Conservation (phyloP, 768 basidiomycete species). For the Melanogaster broomeanus region DNA sequence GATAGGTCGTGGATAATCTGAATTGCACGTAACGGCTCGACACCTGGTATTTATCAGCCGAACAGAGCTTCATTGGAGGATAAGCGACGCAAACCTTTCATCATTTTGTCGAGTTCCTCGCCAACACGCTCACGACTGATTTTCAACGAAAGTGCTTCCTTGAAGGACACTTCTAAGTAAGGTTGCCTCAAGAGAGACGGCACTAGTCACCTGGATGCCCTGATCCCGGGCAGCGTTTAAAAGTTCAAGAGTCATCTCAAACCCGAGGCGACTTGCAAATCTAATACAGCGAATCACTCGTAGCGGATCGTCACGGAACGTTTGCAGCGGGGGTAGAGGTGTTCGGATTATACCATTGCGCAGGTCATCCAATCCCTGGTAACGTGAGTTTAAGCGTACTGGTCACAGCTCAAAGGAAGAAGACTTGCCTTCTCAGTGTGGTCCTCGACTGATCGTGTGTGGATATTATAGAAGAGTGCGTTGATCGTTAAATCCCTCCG, state of each 20-base stretch:
- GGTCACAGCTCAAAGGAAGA: neutral
- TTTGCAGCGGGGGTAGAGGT: conserved; percentile 82
- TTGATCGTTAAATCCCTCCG: conserved; percentile 96
- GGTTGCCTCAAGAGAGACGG: neutral
- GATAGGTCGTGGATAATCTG: conserved; percentile 72
- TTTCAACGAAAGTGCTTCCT: conserved; percentile 73
- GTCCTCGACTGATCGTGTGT: conserved; percentile 84
- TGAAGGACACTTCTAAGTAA: neutral
- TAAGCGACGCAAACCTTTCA: conserved; percentile 59
- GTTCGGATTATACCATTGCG: conserved; percentile 80
- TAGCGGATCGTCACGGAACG: conserved; percentile 93
- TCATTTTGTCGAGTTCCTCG: conserved; percentile 92
- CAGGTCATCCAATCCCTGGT: conserved; percentile 86
- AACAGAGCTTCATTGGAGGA: conserved; percentile 1
- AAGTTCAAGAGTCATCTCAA: conserved; percentile 70
- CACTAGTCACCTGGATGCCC: conserved; percentile 56
- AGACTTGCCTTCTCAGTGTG: conserved; percentile 69
- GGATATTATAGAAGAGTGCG: conserved; percentile 93
- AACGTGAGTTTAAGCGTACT: conserved; percentile 7
- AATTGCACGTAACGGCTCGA: conserved; percentile 72
- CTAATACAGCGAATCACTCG: conserved; percentile 88
- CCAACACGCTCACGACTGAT: conserved; percentile 92
- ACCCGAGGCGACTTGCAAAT: conserved; percentile 91
- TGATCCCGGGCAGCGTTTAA: conserved; percentile 59
- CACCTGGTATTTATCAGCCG: conserved; percentile 46